Evolutionary conservation across 164 flowering plant species (phyloP).

Genomic region (Houttuynia cordata): DNA sequence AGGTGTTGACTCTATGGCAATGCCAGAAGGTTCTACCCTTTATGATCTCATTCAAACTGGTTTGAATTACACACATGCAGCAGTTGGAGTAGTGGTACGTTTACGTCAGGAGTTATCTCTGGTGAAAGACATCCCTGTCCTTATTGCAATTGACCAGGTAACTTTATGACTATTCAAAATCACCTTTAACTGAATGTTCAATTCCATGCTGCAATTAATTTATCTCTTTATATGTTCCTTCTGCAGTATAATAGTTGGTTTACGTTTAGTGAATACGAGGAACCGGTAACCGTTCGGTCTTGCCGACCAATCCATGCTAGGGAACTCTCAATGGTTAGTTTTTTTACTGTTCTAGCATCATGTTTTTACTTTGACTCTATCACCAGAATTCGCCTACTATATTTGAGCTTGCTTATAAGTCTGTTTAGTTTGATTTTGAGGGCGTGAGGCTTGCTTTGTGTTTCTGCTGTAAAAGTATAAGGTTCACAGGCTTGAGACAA

Average conservation of each 20-base stretch:
- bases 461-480: no score
- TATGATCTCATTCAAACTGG: slow-evolving; percentile 77
- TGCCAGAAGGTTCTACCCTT: slow-evolving; percentile 75
- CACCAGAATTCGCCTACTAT: no score
- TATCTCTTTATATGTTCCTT: neutral
- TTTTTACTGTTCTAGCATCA: neutral
- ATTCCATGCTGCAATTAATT: neutral
- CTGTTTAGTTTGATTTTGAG: no score
- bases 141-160: slow-evolving; percentile 75
- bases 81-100: slow-evolving; percentile 89
- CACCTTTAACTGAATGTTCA: neutral
- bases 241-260: slow-evolving; percentile 54
- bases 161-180: neutral
- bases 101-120: slow-evolving; percentile 73
- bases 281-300: slow-evolving; percentile 64
- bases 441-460: no score
- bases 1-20: slow-evolving; percentile 66
- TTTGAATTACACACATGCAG: slow-evolving; percentile 56
- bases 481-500: no score
- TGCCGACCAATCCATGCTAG: slow-evolving; percentile 73
- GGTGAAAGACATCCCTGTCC: slow-evolving; percentile 70
- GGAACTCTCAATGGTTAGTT: slow-evolving; percentile 77
- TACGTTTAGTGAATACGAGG: slow-evolving; percentile 81
- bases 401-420: no score
- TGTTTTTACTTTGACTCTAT: neutral